These are phyloP conservation scores for Podila minutissima DNA, from an alignment of 192 early-diverging fungal genomes.

Conservation along the genomic window DNA sequence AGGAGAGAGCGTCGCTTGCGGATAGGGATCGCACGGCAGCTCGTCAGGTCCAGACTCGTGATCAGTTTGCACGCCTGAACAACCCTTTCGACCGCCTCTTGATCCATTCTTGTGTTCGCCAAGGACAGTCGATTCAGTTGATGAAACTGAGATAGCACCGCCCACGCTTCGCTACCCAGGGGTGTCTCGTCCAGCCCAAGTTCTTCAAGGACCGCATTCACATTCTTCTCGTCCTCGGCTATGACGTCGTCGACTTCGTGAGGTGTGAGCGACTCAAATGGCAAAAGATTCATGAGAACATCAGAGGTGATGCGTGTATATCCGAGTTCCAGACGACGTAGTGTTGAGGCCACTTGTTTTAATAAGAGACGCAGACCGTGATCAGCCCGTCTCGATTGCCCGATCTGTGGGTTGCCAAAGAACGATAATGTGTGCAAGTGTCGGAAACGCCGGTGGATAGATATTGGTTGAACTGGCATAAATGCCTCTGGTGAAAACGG, in stretches of 20 bases:
- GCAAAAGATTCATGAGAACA: conserved; percentile 9
- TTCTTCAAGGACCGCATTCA: conserved; percentile 20
- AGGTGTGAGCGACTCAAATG: not conserved
- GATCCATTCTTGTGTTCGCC: conserved; percentile 17
- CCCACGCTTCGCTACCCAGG: conserved; percentile 11
- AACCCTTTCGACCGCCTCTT: conserved; percentile 25
- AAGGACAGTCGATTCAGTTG: conserved; percentile 25
- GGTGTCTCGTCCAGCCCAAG: conserved; percentile 38
- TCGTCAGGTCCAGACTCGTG: conserved; percentile 32
- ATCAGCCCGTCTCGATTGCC: not conserved
- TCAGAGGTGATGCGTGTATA: conserved; percentile 12
- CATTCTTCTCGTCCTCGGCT: not conserved
- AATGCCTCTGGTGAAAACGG: not conserved
- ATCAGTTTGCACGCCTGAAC: conserved; percentile 9
- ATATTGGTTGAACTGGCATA: not conserved
- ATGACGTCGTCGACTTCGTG: not conserved
- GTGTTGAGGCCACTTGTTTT: conserved; percentile 1
- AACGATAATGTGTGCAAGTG: conserved; percentile 29
- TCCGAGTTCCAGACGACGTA: conserved; percentile 34
- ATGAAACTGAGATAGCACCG: conserved; percentile 9
- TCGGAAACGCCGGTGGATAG: not conserved
- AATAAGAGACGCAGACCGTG: conserved; percentile 9
- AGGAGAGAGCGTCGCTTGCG: conserved; percentile 25
- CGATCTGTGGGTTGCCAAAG: conserved; percentile 29
- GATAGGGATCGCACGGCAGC: conserved; percentile 32